Base-by-base conservation (phyloP, 257 asterid species). In the Ophiorrhiza pumila region DNA sequence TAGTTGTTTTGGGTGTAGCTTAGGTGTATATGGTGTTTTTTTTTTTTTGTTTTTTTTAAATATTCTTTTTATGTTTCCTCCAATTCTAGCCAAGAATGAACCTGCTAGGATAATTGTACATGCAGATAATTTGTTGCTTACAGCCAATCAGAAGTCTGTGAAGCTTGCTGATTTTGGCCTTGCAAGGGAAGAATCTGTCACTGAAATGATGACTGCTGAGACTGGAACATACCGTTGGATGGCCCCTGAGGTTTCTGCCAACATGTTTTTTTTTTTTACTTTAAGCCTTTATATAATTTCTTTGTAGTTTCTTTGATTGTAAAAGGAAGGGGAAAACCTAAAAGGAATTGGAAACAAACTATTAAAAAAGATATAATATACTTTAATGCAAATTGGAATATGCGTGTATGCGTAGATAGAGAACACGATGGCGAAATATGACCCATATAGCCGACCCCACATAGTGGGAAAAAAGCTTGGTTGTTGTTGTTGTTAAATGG, bases 201-300 rank as follows among this genome's bases (percentile, higher is more conserved):
- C 97, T 49, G 98, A 93, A 82, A 93, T 93, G 98, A 93, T 93
- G 98, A 93, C 98, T 60, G 98, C 98, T 18, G 98, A 93, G 82
- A 93, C 98, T 32, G 98, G 98, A 78, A 93, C 98, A 4, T 93
- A 93, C 78, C 96, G 96, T 42, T 93, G 98, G 98, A 93, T 93
- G 98, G 98, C 98, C 77, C 98, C 98, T 41, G 98, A 93, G 97
- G 98, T 93, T 76, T 77, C 85, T 77, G 67, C 22, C 43, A 31
- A 46, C 61, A 41, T 75, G 63, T 7, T 65, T 42, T 74, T 55
- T 63, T 25, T 71, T 64, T 53, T n/a, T n/a, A n/a, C n/a, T 43
- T 23, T 56, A 45, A 50, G 15, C 63, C 47, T 59, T 47, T 35
- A 29, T 68, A 20, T 69, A 43, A 58, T 41, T 62, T 23, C 46